These are phyloP conservation scores for Phialocephala subalpina DNA, from an alignment of 2,329 filamentous ascomycete genomes.

Conservation along the genomic window DNA sequence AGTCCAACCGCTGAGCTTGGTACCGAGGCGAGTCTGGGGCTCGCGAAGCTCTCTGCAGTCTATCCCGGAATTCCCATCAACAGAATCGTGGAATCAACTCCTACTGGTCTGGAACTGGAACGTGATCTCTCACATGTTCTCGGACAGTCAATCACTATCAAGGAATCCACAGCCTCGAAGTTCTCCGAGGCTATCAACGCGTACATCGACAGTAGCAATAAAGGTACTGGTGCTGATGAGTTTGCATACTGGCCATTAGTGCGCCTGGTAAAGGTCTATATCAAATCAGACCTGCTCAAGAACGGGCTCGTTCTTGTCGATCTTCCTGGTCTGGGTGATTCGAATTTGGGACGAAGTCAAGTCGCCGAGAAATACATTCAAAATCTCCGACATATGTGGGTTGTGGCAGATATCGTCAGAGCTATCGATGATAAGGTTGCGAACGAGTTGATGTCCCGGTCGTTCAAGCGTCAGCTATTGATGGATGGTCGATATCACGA, in stretches of 20 bases:
- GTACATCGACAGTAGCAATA: constrained; percentile 30
- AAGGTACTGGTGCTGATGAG: constrained; percentile 37
- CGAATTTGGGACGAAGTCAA: constrained; percentile 53
- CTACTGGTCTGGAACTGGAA: constrained; percentile 15
- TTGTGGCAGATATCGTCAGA: constrained; percentile 54
- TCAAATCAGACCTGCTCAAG: constrained; percentile 53
- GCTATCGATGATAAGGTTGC: constrained; percentile 57
- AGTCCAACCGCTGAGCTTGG: constrained; percentile 42
- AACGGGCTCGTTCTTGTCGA: constrained; percentile 61
- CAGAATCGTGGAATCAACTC: constrained; percentile 42
- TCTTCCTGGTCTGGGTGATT: constrained; percentile 61
- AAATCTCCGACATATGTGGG: constrained; percentile 54
- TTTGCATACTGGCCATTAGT: constrained; percentile 50
- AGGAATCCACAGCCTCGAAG: neutral
- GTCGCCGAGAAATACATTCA: constrained; percentile 55
- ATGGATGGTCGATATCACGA: constrained; percentile 26
- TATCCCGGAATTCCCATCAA: constrained; percentile 48
- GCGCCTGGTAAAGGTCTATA: constrained; percentile 50
- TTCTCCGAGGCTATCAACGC: constrained; percentile 24
- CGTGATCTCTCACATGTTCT: constrained; percentile 19
- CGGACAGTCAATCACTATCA: constrained; percentile 16
- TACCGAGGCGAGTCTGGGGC: constrained; percentile 44
- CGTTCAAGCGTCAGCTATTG: constrained; percentile 21
- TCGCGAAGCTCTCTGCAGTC: constrained; percentile 53
- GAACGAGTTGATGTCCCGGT: constrained; percentile 19